Percentiles rank a stretch among this genome's conserved stretches.
Evolutionary conservation across 2,329 filamentous ascomycete species (phyloP).

Genomic region (Pyrenophora tritici-repentis): DNA sequence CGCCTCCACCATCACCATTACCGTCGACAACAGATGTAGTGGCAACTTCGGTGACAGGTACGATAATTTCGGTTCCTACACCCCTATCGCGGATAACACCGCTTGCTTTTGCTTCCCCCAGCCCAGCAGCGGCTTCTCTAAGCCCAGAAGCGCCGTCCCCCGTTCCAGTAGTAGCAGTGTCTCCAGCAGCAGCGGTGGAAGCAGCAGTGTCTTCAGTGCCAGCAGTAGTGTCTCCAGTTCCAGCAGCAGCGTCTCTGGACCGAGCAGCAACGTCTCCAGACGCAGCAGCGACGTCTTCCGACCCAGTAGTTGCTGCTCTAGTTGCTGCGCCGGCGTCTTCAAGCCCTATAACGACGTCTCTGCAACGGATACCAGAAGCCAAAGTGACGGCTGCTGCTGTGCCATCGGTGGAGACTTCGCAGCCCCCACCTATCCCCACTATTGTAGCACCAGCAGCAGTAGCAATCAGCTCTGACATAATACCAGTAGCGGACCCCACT

Average conservation of each 20-base stretch:
- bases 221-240: background rate
- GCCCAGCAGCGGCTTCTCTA: constrained; percentile 12
- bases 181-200: background rate
- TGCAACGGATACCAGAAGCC: constrained; percentile 1
- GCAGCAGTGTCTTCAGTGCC: background rate
- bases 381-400: constrained; percentile 10
- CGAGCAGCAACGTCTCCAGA: too few species aligned
- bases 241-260: background rate
- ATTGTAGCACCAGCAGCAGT: constrained; percentile 28
- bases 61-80: constrained; percentile 37
- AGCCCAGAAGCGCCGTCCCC: too few species aligned
- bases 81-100: constrained; percentile 26
- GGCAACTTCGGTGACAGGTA: constrained; percentile 43
- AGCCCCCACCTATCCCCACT: constrained; percentile 18
- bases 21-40: constrained; percentile 33
- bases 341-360: constrained; percentile 15
- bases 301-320: too few species aligned
- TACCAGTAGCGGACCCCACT: constrained; percentile 31
- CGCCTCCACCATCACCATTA: constrained; percentile 21
- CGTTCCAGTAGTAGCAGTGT: background rate
- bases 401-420: constrained; percentile 15
- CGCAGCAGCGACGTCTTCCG: too few species aligned
- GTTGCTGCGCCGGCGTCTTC: constrained; percentile 24
- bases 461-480: constrained; percentile 40
- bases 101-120: constrained; percentile 29